phyloP scores from a whole-genome alignment of 305 asterid genomes.

The Rubia tinctorum region DNA sequence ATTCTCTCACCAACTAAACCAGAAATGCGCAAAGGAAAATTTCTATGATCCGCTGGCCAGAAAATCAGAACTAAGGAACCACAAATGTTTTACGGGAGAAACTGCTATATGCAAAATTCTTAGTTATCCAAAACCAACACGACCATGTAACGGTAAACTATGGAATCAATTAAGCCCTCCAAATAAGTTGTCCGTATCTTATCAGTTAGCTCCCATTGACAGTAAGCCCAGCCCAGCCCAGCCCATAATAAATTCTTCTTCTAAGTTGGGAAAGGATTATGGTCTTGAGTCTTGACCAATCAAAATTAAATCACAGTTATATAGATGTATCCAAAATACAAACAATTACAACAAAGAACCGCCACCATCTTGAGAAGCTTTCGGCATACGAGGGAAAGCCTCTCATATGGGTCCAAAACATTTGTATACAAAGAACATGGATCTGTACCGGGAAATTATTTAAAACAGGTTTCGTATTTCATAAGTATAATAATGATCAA shows the following conservation, averaged over 20 bases:
- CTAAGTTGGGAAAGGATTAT: background rate
- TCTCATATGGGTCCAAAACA: background rate
- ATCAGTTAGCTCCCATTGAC: background rate
- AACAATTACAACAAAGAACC: background rate
- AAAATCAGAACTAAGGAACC: slow-evolving; percentile 1
- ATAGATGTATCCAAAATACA: background rate
- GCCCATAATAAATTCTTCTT: background rate
- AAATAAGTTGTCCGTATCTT: background rate
- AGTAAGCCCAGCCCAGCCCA: background rate
- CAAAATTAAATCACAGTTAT: background rate
- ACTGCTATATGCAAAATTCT: background rate
- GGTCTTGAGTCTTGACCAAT: background rate
- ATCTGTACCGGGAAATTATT: background rate
- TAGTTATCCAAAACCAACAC: background rate
- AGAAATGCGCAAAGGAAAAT: slow-evolving; percentile 1
- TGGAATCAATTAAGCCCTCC: background rate
- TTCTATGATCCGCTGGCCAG: background rate
- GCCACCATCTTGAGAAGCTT: background rate
- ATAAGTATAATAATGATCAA: background rate
- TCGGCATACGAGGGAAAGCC: background rate
- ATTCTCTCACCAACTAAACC: background rate
- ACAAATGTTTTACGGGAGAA: background rate
- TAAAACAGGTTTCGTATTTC: background rate
- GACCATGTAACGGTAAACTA: background rate
- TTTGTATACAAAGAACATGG: background rate